A percentile compares a stretch with the other conserved stretches of the same genome.
These are phyloP conservation scores for Amanita muscaria DNA, from an alignment of 768 basidiomycete species.

Conservation along the genomic window DNA sequence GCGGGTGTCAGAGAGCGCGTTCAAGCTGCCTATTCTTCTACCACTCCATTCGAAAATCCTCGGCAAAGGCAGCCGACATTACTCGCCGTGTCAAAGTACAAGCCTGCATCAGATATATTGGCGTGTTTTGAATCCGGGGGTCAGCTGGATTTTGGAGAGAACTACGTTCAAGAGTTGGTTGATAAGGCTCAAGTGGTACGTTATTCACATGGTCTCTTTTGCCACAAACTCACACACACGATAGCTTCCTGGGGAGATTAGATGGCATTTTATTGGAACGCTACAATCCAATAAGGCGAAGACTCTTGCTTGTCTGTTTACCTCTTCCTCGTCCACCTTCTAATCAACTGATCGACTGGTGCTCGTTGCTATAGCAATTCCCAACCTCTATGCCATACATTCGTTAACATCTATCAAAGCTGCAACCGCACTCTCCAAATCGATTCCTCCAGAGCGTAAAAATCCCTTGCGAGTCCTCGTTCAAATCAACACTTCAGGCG, in stretches of 20 bases:
- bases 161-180: slow-evolving; percentile 89
- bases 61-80: slow-evolving; percentile 29
- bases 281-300: slow-evolving; percentile 94
- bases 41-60: slow-evolving; percentile 12
- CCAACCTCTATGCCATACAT: slow-evolving; percentile 82
- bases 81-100: slow-evolving; percentile 91
- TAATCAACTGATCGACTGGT: not conserved
- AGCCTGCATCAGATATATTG: slow-evolving; percentile 79
- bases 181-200: slow-evolving; percentile 73
- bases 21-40: slow-evolving; percentile 21
- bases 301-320: slow-evolving; percentile 60
- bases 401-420: slow-evolving; percentile 77
- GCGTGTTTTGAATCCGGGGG: slow-evolving; percentile 67
- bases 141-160: slow-evolving; percentile 93
- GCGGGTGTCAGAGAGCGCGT: slow-evolving; percentile 44
- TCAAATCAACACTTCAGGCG: slow-evolving; percentile 95
- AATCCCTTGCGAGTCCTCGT: slow-evolving; percentile 72
- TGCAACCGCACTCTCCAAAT: slow-evolving; percentile 72
- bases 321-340: not conserved
- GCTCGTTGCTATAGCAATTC: slow-evolving; percentile 49
- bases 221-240: not conserved
- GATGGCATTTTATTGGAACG: slow-evolving; percentile 96
- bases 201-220: slow-evolving; percentile 5
- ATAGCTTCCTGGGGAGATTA: slow-evolving; percentile 80
- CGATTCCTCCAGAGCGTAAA: slow-evolving; percentile 46